phyloP scores from a whole-genome alignment of 1,284 basidiomycete genomes.

The Polyporus tsugae region DNA sequence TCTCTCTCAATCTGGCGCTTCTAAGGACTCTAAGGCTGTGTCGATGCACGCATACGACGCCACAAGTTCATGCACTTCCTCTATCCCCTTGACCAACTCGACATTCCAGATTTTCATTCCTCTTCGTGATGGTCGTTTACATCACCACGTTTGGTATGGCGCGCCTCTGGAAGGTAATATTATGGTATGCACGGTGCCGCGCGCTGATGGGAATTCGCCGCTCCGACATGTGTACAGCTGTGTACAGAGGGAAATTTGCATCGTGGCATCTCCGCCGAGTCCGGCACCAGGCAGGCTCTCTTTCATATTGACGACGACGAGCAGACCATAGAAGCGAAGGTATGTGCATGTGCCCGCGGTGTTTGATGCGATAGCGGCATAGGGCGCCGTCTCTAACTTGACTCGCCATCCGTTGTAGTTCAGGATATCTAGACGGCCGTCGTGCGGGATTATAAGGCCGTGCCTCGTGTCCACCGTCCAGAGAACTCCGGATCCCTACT shows the following conservation, averaged over 20 bases:
- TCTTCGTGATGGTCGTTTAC: neutral
- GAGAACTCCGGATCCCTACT: neutral
- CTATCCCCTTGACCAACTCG: too few relatives aligned
- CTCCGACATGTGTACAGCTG: neutral
- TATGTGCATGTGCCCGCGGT: neutral
- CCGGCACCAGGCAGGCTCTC: neutral
- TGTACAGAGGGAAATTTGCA: constrained; percentile 5
- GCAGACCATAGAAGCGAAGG: neutral
- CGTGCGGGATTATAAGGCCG: neutral
- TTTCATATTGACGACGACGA: constrained; percentile 2
- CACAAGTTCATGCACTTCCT: too few relatives aligned
- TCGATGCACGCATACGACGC: neutral
- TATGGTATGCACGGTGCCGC: neutral
- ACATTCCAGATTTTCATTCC: neutral
- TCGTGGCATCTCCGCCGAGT: constrained; percentile 7
- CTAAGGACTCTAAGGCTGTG: neutral
- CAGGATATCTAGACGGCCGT: neutral
- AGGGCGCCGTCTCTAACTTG: neutral
- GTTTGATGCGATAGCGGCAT: neutral
- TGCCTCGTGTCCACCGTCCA: neutral
- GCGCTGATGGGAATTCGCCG: constrained; percentile 2
- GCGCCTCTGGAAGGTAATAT: neutral
- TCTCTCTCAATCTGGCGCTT: too few relatives aligned
- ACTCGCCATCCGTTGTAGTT: neutral
- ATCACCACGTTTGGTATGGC: neutral